Base-by-base conservation (phyloP, 139 green algal genomes). In the Zygnema circumcarinatum region DNA sequence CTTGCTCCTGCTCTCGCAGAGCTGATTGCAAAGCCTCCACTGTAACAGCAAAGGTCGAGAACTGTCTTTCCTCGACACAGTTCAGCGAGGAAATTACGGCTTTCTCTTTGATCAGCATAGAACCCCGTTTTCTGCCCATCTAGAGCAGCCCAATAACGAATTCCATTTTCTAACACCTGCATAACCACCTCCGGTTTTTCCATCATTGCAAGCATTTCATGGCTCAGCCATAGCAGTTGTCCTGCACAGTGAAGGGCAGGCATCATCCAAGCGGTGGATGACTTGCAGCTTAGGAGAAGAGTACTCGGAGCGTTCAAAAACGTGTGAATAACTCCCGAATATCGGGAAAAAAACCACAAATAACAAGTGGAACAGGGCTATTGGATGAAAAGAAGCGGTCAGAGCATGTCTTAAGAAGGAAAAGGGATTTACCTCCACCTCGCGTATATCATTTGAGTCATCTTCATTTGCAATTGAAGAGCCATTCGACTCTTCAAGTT, bases 11-110 rank as follows among this genome's bases (percentile, higher is more conserved):
- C 91, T 21, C 83, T n/a, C n/a, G 86, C 86, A 33, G 89, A 87
- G 42, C 62, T 88, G 67, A 94, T 38, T 0, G 91, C 86, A 67
- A 94, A 94, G 0, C 88, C 91, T 38, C 89, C 91, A 2, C 83
- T 96, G 93, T 97, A 99, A 88, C 95, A 98, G 92, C 95, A 99
- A 33, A 98, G 85, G 93, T 99, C 96, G 2, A 98, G 88, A 29
- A 96, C 94, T 1, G 56, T 90, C 69, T 90, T 94, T 38, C 92
- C 85, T 21, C 39, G 0, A 1, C 68, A 62, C 42, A 98, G 74
- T 3, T 47, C n/a, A 0, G 92, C 89, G 25, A 98, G 38, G 16
- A 95, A 90, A 0, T 79, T 81, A 0, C 96, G 94, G 89, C 91
- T 97, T 73, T 97, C 95, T 0, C 96, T 89, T 92, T 98, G 88